These are phyloP conservation scores for Triticum turgidum DNA, from an alignment of 176 grass and related monocot species.

Conservation along the genomic window DNA sequence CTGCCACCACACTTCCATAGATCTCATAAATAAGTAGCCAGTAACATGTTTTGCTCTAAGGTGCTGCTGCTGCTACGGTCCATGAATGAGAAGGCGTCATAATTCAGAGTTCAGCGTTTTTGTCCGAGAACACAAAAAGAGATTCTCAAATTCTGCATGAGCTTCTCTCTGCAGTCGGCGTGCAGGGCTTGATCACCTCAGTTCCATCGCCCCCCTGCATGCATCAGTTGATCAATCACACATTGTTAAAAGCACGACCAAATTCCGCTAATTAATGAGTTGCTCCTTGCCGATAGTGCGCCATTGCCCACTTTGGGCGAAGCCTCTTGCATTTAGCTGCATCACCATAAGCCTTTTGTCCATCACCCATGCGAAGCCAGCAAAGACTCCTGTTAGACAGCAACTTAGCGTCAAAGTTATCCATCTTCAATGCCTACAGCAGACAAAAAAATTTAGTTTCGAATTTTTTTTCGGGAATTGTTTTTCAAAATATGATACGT, in stretches of 20 bases:
- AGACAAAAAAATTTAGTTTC: no score
- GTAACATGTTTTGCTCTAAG: no score
- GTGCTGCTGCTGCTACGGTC: no score
- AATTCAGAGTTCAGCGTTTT: not conserved
- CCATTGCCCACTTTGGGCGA: not conserved
- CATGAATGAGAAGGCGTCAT: not conserved
- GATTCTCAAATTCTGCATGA: not conserved
- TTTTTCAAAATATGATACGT: no score
- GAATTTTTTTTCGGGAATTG: no score
- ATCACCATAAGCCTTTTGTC: conserved; percentile 30
- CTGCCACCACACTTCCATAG: no score
- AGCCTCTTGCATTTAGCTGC: conserved; percentile 10
- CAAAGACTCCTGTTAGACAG: not conserved
- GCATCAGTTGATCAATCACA: not conserved
- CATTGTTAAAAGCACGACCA: no score
- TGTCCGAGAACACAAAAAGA: not conserved
- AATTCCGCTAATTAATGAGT: not conserved
- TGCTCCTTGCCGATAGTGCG: conserved; percentile 27
- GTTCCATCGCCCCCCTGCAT: conserved; percentile 29
- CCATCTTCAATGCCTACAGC: conserved; percentile 38
- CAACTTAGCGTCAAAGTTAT: conserved; percentile 16
- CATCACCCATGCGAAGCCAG: not conserved
- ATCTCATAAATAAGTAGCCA: no score
- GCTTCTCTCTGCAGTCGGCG: no score
- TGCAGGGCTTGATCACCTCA: not conserved